Evolutionary conservation across 352 stramenopile species (phyloP).

Genomic region (Pythium phragmitis): DNA sequence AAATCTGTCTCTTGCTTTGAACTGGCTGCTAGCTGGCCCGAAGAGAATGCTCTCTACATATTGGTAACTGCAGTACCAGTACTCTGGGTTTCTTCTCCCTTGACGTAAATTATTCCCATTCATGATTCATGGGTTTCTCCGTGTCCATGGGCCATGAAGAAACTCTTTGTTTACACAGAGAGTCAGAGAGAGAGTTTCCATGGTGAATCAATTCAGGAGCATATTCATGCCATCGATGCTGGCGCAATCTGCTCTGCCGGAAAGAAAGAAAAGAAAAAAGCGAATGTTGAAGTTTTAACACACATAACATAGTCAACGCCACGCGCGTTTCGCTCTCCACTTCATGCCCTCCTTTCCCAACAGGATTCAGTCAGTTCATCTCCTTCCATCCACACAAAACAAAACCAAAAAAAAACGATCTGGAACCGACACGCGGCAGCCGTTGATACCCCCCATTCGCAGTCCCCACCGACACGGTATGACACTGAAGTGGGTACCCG

Average conservation of each 20-base stretch:
- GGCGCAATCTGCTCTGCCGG: not conserved
- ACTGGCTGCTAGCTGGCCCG: not conserved
- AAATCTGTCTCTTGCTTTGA: not conserved
- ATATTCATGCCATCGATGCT: not conserved
- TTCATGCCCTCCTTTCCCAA: not conserved
- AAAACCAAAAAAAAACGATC: not conserved
- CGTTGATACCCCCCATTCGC: not conserved
- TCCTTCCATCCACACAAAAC: too few relatives aligned
- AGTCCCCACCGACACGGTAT: too few relatives aligned
- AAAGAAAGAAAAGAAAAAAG: not conserved
- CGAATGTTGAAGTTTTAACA: not conserved
- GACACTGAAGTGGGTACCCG: too few relatives aligned
- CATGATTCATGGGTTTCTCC: too few relatives aligned
- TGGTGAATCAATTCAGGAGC: too few relatives aligned
- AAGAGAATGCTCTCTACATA: not conserved
- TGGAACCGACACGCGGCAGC: not conserved
- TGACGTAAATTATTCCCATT: too few relatives aligned
- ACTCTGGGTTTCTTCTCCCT: too few relatives aligned
- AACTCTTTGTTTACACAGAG: too few relatives aligned
- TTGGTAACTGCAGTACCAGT: too few relatives aligned
- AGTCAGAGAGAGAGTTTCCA: too few relatives aligned
- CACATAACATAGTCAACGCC: not conserved
- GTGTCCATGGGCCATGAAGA: too few relatives aligned
- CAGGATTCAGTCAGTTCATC: too few relatives aligned
- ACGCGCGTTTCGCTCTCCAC: not conserved